A percentile compares a stretch with the other conserved stretches of the same genome.
phyloP scores from a whole-genome alignment of 495 filamentous ascomycete genomes.

The Xylaria grammica region DNA sequence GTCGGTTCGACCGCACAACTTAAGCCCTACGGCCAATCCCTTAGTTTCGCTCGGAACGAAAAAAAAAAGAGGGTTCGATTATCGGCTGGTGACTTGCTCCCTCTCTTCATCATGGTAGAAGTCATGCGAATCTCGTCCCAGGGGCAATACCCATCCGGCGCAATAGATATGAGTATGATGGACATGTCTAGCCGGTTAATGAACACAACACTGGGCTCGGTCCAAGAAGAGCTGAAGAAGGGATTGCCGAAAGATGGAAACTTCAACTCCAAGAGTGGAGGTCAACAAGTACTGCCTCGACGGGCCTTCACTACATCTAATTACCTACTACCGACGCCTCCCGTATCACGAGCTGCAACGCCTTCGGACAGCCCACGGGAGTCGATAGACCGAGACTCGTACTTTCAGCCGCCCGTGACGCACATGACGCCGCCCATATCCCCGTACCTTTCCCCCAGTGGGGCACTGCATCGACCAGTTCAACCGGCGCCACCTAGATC shows the following conservation, averaged over 20 bases:
- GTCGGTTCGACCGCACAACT: neutral
- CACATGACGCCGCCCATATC: conserved; percentile 3
- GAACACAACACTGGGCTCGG: conserved; percentile 1
- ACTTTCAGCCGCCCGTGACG: conserved; percentile 5
- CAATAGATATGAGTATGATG: conserved; percentile 11
- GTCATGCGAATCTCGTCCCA: conserved; percentile 15
- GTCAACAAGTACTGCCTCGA: conserved; percentile 20
- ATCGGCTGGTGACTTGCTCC: neutral
- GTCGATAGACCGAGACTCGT: conserved; percentile 13
- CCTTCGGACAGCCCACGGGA: conserved; percentile 12
- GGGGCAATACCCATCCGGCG: conserved; percentile 13
- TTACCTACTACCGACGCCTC: conserved; percentile 22
- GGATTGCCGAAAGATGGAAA: neutral
- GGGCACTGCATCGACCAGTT: neutral
- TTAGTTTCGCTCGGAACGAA: neutral
- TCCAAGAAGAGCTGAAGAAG: conserved; percentile 10
- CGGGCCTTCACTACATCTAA: conserved; percentile 23
- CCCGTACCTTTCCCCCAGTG: neutral
- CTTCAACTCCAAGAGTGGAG: conserved; percentile 4
- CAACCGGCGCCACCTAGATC: conserved; percentile 28
- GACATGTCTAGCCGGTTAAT: conserved; percentile 16
- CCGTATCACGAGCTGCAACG: conserved; percentile 14
- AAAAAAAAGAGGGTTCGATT: conserved; percentile 2
- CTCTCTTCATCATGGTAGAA: conserved; percentile 17
- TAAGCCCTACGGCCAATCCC: neutral